phyloP scores from a whole-genome alignment of 1,284 basidiomycete genomes.

The Trametes polyzona region DNA sequence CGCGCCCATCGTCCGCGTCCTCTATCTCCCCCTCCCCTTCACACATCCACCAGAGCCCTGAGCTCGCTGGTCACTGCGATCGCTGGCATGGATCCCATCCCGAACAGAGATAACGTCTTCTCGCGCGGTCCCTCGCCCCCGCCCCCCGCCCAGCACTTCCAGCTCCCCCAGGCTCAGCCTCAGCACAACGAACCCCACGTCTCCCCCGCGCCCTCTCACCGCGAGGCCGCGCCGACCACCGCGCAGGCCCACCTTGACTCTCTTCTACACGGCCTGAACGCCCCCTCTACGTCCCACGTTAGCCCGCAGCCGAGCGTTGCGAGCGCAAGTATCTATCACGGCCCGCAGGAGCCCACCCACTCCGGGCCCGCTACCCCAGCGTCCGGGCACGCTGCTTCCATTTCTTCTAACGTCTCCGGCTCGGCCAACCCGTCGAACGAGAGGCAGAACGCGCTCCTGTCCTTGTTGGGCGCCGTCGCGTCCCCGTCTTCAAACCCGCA shows the following conservation, averaged over 20 bases:
- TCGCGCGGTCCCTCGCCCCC: slow-evolving; percentile 63
- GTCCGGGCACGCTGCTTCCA: slow-evolving; percentile 54
- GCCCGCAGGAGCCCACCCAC: slow-evolving; percentile 42
- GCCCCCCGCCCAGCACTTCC: slow-evolving; percentile 42
- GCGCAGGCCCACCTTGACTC: slow-evolving; percentile 59
- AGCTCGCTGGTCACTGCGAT: slow-evolving; percentile 26
- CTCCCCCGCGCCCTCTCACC: slow-evolving; percentile 39
- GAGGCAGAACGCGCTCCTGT: slow-evolving; percentile 73
- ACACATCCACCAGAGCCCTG: slow-evolving; percentile 22
- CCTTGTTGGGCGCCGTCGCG: slow-evolving; percentile 56
- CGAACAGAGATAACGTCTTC: slow-evolving; percentile 54
- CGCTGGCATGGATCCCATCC: slow-evolving; percentile 38
- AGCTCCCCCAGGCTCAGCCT: slow-evolving; percentile 25
- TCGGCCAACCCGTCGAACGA: slow-evolving; percentile 54
- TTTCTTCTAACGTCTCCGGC: slow-evolving; percentile 45
- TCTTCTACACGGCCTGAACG: slow-evolving; percentile 56
- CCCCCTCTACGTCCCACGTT: slow-evolving; percentile 39
- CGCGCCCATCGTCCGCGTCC: slow-evolving; percentile 27
- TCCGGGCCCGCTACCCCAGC: slow-evolving; percentile 60
- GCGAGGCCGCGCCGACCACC: slow-evolving; percentile 37
- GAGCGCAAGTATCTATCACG: slow-evolving; percentile 39
- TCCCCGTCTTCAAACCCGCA: slow-evolving; percentile 44
- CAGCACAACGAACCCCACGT: slow-evolving; percentile 38
- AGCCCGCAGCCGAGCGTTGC: slow-evolving; percentile 38
- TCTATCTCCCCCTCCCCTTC: slow-evolving; percentile 32